phyloP scores from a whole-genome alignment of 1,284 basidiomycete species.

The Volvariella surrecta region DNA sequence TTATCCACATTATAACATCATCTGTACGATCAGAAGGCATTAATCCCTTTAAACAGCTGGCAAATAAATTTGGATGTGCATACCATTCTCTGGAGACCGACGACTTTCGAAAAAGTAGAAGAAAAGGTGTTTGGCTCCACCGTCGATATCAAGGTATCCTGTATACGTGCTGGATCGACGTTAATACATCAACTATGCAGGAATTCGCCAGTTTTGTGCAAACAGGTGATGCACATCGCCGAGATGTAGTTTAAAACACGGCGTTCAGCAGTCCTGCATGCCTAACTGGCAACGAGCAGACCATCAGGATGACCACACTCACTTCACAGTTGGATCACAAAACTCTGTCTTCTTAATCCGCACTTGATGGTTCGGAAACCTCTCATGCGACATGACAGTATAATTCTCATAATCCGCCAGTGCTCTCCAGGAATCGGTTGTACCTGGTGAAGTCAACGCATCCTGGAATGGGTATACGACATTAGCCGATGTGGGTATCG shows the following conservation, averaged over 20 bases:
- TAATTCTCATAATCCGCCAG: constrained; percentile 16
- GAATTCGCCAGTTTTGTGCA: too few relatives aligned
- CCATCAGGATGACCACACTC: constrained; percentile 8
- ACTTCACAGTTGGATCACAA: constrained; percentile 63
- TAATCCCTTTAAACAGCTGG: background rate
- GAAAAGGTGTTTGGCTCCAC: constrained; percentile 41
- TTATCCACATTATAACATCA: constrained; percentile 68
- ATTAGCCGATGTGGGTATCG: too few relatives aligned
- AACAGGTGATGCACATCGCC: too few relatives aligned
- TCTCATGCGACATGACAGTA: constrained; percentile 34
- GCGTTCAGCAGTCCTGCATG: background rate
- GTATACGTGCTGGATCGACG: constrained; percentile 40
- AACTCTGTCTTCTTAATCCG: constrained; percentile 53
- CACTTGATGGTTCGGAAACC: constrained; percentile 43
- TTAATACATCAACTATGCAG: background rate
- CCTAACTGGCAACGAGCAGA: too few relatives aligned
- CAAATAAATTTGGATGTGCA: background rate
- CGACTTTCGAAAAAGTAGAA: constrained; percentile 85
- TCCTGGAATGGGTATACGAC: too few relatives aligned
- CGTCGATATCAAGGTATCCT: constrained; percentile 56
- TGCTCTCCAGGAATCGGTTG: too few relatives aligned
- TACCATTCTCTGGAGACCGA: constrained; percentile 48
- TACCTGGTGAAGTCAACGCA: too few relatives aligned
- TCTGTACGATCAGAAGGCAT: constrained; percentile 23
- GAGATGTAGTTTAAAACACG: background rate